Evolutionary conservation across 2,329 filamentous ascomycete species (phyloP), one percentile per base, ranked within the genome.

Genomic region (Colletotrichum neosansevieriae): DNA sequence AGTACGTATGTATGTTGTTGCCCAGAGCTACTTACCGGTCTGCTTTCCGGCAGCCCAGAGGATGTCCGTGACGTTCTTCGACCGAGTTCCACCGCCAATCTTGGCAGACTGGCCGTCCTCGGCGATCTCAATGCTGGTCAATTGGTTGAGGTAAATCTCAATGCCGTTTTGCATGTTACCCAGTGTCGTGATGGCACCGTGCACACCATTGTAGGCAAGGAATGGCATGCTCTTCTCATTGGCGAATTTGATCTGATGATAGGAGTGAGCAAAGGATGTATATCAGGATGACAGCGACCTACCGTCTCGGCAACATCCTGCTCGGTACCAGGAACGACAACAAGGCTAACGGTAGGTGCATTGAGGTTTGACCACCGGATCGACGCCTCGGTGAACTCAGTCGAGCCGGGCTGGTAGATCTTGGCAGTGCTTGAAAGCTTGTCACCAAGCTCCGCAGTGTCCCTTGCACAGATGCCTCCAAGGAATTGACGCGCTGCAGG

Each of bases 1-100:
- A 15, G 19, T 3, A 7, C 13, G 2, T 9, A 13, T 13, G 2
- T 9, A 6, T 13, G n/a, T 40, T 13, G 9, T 38, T 38, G 36
- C 7, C 3, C 4, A 13, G 11, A 12, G 3, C 3, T 1, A 45
- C 61, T 36, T 44, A 82, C 82, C 81, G 5, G 84, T 84, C 73
- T 86, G 84, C 73, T 86, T 86, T 29, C 82, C 83, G 0, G 78
- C 80, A 0, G 73, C 79, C 85, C 84, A 88, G 3, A 88, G 80
- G 1, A 76, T 73, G 61, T 86, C 81, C 0, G 78, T 83, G 57
- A 88, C 76, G 1, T 76, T 72, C 67, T 85, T 84, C 21, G 81
- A 82, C 51, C 78, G 76, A 6, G 79, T 78, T 1, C 86, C 86
- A 10, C 85, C 86, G 3, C 78, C 82, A 62, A 88, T 77, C 0